phyloP scores from a whole-genome alignment of 257 asterid species.

The Solanum megistacrolobum region DNA sequence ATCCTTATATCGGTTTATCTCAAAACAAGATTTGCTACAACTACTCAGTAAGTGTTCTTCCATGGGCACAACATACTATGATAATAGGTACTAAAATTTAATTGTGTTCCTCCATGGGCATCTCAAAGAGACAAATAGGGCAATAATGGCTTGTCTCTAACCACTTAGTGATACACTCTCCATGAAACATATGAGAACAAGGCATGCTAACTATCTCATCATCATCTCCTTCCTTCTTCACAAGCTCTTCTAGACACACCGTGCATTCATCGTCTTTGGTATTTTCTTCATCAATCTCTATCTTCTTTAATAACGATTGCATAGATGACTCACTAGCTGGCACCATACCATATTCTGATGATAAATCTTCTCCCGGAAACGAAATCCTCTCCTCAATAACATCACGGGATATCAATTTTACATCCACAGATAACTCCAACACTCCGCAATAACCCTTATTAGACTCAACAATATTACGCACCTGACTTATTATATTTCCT shows the following conservation, averaged over 20 bases:
- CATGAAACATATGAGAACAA: slow-evolving; percentile 12
- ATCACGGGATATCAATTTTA: neutral
- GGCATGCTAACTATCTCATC: neutral
- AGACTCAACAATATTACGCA: neutral
- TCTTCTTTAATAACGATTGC: neutral
- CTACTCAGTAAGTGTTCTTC: too few species aligned
- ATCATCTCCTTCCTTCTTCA: neutral
- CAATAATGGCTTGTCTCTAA: slow-evolving; percentile 1
- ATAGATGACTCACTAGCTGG: neutral
- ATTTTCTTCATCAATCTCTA: neutral
- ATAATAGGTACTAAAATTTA: too few species aligned
- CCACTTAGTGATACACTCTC: slow-evolving; percentile 7
- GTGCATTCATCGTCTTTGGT: neutral
- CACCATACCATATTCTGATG: neutral
- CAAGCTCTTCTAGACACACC: neutral
- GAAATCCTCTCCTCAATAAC: neutral
- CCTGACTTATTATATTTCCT: neutral
- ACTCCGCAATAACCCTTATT: neutral
- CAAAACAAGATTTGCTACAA: neutral
- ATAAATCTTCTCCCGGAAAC: neutral
- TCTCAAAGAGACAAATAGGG: slow-evolving; percentile 9
- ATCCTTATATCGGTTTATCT: too few species aligned
- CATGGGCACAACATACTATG: too few species aligned
- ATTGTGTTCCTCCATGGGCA: neutral
- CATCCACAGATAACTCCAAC: neutral